Base-by-base conservation (phyloP, 2,329 filamentous ascomycete genomes). In the Pleurostoma richardsiae region DNA sequence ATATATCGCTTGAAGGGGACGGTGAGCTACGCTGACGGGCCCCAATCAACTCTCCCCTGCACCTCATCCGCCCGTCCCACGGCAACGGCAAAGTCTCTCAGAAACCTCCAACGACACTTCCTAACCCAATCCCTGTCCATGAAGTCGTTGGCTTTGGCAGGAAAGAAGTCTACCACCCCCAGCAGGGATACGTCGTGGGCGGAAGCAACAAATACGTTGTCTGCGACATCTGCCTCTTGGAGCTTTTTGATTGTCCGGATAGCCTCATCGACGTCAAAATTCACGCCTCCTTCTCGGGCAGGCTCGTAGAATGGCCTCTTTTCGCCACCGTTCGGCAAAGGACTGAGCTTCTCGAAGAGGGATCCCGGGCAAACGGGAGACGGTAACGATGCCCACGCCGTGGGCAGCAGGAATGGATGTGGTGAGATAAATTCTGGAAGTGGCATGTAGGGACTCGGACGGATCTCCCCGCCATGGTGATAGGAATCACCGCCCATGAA, bases 161-260 rank as follows among this genome's bases (percentile, higher is more conserved):
- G 76, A 52, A 76, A 81, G 48, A 78, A 71, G 5, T 74, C 70
- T 1, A 74, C 57, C 3, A 73, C 60, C 28, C 63, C 59, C 31
- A 69, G 44, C 41, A 78, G 48, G 47, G 56, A 63, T 38, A 61
- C 59, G 54, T 79, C 75, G 52, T 79, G 75, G 6, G 75, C 71
- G 29, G 74, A 65, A 2, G 71, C 56, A 4, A 76, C 62, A 10
- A 79, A 59, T 3, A 77, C 55, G 38, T 69, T 62, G 10, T 70
- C 65, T 6, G 62, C 54, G 3, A 65, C 72, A 55, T 77, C 75
- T 6, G 66, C 63, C 47, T 72, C 70, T 44, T 70, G 65, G 29
- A 77, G 44, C 45, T 74, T 74, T n/a, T 56, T 56, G 4, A 74
- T 64, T 1, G 71, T 74, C 41, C 57, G 59, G 28, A 62, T 48